These are phyloP conservation scores for Mortierella sp. DNA, from an alignment of 371 early-diverging fungal species.

Conservation along the genomic window DNA sequence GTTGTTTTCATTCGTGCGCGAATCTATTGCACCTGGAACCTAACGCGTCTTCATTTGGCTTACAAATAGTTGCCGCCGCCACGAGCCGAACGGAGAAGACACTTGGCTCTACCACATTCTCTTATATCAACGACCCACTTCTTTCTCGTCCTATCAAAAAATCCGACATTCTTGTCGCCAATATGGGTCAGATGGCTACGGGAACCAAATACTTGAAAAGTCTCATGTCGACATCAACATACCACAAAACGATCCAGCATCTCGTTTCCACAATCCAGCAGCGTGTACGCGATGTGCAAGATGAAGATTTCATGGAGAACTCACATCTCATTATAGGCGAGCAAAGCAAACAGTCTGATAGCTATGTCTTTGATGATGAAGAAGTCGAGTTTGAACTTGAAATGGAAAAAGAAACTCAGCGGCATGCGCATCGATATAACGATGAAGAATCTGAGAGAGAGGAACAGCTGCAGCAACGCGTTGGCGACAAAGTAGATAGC, in stretches of 20 bases:
- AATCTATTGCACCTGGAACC: too few relatives aligned
- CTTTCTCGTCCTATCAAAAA: too few relatives aligned
- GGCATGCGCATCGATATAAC: not conserved
- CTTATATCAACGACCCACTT: too few relatives aligned
- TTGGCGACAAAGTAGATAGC: not conserved
- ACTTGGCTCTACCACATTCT: too few relatives aligned
- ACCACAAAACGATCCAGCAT: constrained; percentile 25
- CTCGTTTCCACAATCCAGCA: constrained; percentile 32
- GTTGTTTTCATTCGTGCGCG: too few relatives aligned
- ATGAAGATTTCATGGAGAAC: constrained; percentile 31
- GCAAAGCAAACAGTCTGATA: constrained; percentile 1
- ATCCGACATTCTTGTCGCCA: too few relatives aligned
- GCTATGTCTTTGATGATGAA: constrained; percentile 12
- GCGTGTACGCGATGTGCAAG: constrained; percentile 32
- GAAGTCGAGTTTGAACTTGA: constrained; percentile 19
- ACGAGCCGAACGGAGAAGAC: too few relatives aligned
- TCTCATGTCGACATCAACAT: constrained; percentile 32
- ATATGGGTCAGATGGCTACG: constrained; percentile 50
- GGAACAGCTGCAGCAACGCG: not conserved
- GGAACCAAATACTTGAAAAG: constrained; percentile 39
- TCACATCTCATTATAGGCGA: not conserved
- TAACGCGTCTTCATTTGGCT: too few relatives aligned
- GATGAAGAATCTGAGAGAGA: not conserved
- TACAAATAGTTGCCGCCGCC: too few relatives aligned
- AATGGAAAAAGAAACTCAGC: constrained; percentile 1